phyloP scores from a whole-genome alignment of 2,329 filamentous ascomycete genomes.

The Boeremia lycopersici region DNA sequence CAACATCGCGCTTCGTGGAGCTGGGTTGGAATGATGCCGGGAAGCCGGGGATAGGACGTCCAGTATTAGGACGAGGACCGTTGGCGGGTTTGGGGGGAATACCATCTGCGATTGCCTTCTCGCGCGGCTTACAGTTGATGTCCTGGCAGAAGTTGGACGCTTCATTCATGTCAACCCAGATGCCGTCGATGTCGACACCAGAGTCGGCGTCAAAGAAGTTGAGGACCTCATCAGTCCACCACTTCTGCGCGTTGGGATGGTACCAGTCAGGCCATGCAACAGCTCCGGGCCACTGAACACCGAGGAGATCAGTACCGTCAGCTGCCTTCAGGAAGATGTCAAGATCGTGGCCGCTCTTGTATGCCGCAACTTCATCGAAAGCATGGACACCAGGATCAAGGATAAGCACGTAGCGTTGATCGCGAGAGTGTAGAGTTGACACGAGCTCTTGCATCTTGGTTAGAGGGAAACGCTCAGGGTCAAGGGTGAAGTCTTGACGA shows the following conservation, averaged over 20 bases:
- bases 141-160: conserved; percentile 47
- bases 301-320: conserved; percentile 63
- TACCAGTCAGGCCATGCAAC: conserved; percentile 82
- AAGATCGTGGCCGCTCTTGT: conserved; percentile 65
- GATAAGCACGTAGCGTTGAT: conserved; percentile 78
- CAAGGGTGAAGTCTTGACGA: conserved; percentile 67
- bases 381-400: conserved; percentile 67
- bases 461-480: conserved; percentile 68
- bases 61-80: conserved; percentile 63
- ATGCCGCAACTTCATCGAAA: conserved; percentile 60
- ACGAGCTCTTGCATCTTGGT: conserved; percentile 69
- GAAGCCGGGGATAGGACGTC: conserved; percentile 71
- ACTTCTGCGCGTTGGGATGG: conserved; percentile 64
- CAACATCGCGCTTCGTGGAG: conserved; percentile 15
- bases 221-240: conserved; percentile 72
- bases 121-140: conserved; percentile 55
- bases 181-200: conserved; percentile 76
- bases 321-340: conserved; percentile 59
- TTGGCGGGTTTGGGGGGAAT: conserved; percentile 63
- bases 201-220: conserved; percentile 67
- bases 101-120: conserved; percentile 46
- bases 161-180: conserved; percentile 62
- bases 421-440: conserved; percentile 66
- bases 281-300: conserved; percentile 79
- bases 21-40: conserved; percentile 69